Evolutionary conservation across 2,329 filamentous ascomycete genomes (phyloP).

Genomic region (Alternaria sp.): DNA sequence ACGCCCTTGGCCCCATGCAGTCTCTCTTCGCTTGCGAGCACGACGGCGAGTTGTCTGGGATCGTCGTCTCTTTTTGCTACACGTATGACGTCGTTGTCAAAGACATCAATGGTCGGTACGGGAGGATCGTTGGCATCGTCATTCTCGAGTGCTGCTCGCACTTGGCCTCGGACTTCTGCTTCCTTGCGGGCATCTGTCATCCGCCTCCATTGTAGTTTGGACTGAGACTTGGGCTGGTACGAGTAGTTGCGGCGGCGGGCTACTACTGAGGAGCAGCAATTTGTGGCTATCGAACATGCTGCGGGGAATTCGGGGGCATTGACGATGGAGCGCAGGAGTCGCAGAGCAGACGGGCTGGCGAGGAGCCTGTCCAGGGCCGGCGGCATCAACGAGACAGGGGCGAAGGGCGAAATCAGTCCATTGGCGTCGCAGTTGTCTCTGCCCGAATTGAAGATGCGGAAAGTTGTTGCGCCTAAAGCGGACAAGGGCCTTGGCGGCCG

Average conservation of each 20-base stretch:
- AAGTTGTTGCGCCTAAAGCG: conserved; percentile 26
- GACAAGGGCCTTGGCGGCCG: conserved; percentile 27
- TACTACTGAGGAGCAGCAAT: conserved; percentile 26
- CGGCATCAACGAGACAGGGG: conserved; percentile 51
- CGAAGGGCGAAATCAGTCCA: conserved; percentile 30
- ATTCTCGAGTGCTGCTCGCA: conserved; percentile 16
- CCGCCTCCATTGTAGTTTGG: conserved; percentile 23
- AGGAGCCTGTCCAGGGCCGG: conserved; percentile 56
- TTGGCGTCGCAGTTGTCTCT: conserved; percentile 20
- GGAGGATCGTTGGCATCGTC: conserved; percentile 11
- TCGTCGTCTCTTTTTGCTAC: conserved; percentile 1
- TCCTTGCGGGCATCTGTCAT: conserved; percentile 20
- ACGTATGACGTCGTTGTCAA: conserved; percentile 3
- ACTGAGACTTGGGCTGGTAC: background rate
- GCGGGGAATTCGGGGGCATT: conserved; percentile 32
- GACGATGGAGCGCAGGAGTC: conserved; percentile 49
- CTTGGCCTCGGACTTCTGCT: conserved; percentile 14
- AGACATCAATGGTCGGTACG: background rate
- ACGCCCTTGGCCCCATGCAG: conserved; percentile 54
- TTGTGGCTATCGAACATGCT: conserved; percentile 22
- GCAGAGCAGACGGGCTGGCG: conserved; percentile 54
- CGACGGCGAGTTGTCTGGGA: conserved; percentile 47
- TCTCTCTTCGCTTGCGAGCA: conserved; percentile 53
- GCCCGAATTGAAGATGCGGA: conserved; percentile 12
- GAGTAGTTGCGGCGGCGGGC: conserved; percentile 29